Evolutionary conservation across 345 rosid species (phyloP), one percentile per base, ranked within the genome.

Genomic region (Arabis alpina): DNA sequence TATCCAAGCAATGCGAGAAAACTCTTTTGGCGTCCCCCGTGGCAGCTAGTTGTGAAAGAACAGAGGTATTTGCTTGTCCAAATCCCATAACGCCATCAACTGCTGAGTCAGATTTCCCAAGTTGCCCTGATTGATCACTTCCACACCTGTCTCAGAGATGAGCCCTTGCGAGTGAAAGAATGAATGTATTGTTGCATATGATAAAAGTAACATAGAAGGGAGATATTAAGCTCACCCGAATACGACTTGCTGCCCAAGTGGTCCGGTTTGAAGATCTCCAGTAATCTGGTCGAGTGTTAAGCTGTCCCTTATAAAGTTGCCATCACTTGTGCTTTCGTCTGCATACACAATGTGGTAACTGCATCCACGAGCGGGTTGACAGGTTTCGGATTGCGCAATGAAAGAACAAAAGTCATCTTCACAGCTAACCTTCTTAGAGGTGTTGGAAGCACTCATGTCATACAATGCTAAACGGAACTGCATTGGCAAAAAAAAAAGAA

Each of bases 61-160:
- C 51, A 61, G 97, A 93, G 41, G 97, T 81, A 67, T 87, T 88
- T 58, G 93, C 58, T 70, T 93, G 92, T 52, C 98, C 98, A 73
- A 93, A 87, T 45, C 98, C 98, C 78, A 93, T 66, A 62, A 93
- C 85, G 12, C 97, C 98, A 76, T 91, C 97, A 72, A 90, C 80
- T 71, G 98, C 97, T 67, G 83, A 84, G 2, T 78, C 83, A 40
- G 92, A 75, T 14, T 81, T 39, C 16, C 85, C 87, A 36, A 90
- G 78, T 40, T 82, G 85, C 41, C 96, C 98, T 19, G 97, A 86
- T 77, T 86, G 97, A 68, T 76, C 77, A 70, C 76, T 81, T 40
- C 96, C 96, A 62, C 98, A 90, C 32, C 32, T 28, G 32, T 28
- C 32, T 28, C 32, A 28, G 4, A 28, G 32, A 3, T 5, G 32